Conservation (phyloP, 805 yeast genomes). For the Candida xiaguanensis region DNA sequence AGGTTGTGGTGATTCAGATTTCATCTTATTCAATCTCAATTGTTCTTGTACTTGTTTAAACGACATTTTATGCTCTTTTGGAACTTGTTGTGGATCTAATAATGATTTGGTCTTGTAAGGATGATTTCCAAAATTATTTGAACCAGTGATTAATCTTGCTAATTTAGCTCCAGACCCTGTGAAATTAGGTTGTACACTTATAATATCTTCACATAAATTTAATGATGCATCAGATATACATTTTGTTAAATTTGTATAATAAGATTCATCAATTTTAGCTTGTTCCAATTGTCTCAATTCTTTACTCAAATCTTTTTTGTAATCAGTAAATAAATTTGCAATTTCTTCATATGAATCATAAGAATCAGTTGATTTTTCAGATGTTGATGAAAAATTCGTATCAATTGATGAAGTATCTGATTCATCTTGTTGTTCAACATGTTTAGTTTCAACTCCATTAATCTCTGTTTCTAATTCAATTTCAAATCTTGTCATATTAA, state of each 20-base stretch:
- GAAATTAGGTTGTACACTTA: constrained; percentile 35
- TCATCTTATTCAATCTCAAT: constrained; percentile 11
- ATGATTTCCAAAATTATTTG: constrained; percentile 34
- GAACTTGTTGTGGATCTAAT: constrained; percentile 21
- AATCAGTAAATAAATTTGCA: constrained; percentile 26
- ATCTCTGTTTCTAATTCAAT: constrained; percentile 33
- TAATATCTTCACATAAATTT: constrained; percentile 32
- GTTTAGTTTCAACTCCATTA: constrained; percentile 9
- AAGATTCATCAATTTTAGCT: constrained; percentile 21
- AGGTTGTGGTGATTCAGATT: constrained; percentile 10
- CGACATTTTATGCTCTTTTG: constrained; percentile 7
- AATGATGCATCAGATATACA: constrained; percentile 33
- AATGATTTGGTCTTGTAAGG: constrained; percentile 43
- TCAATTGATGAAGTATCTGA: constrained; percentile 14
- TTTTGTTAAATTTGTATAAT: constrained; percentile 23
- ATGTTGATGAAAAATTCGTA: constrained; percentile 11
- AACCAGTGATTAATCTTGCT: constrained; percentile 41
- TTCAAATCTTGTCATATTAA: constrained; percentile 55
- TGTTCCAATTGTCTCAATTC: constrained; percentile 13
- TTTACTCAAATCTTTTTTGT: constrained; percentile 19
- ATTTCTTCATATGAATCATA: constrained; percentile 40
- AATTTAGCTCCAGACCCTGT: constrained; percentile 39
- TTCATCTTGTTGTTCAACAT: constrained; percentile 3
- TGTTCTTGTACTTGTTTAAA: constrained; percentile 9
- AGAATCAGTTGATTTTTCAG: constrained; percentile 22